Base-by-base conservation (phyloP, 164 flowering plant species). In the Vitis rotundifolia region DNA sequence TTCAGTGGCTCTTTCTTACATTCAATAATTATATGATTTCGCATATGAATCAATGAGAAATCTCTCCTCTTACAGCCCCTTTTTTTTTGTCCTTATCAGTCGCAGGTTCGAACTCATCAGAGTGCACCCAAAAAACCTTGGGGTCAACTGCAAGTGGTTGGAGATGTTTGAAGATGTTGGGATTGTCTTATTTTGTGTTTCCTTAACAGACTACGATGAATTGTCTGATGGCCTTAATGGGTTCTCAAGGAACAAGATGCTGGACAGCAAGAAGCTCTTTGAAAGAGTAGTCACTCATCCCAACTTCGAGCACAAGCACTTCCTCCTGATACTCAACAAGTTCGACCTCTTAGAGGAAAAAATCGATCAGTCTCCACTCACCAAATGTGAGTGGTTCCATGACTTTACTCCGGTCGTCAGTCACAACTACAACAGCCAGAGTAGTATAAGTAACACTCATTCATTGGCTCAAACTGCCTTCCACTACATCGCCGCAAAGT, bases 51-150 rank as follows among this genome's bases (percentile, higher is more conserved):
- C 2, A 37, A 37, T 37, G 44, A 37, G 44, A 37, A 37, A 37
- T 37, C 44, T 37, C 44, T 10, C 66, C 11, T 47, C 26, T 47
- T 48, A 19, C 12, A 53, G 9, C 7, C 4, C 4, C 44, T 37
- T 6, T 37, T 6, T 31, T 28, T 56, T 19, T 5, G 29, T 52
- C 63, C 61, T 60, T 52, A 22, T 4, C 44, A 47, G 50, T 49
- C 71, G 59, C 73, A 86, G 89, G 66, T 84, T 72, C 68, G 82
- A 84, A 62, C 82, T 86, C 47, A 77, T 84, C 37, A 70, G 89
- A 61, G 66, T 75, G 15, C 77, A 79, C 64, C 63, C 86, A 3
- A 84, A 63, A 28, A 71, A 61, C 72, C 77, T 84, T 0, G 83
- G 83, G 26, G 82, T 67, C 18, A 76, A 80, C 67, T 77, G 83